Base-by-base conservation (phyloP, 441 rosid species). In the Omphalea diandra region DNA sequence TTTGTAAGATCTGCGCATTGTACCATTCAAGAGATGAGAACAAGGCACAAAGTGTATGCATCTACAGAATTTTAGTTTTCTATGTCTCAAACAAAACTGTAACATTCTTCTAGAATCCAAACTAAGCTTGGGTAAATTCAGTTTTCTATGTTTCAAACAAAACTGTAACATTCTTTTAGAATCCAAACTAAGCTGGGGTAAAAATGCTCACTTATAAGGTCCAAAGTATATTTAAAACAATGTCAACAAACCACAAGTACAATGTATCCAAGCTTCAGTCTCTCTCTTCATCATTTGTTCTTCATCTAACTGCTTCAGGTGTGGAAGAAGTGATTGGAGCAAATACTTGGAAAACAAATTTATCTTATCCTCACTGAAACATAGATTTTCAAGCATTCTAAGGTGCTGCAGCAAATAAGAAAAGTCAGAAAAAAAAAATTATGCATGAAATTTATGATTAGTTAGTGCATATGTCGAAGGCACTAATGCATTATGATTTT, bases 271-370 rank as follows among this genome's bases (percentile, higher is more conserved):
- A n/a, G 87, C 86, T 73, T 88, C 90, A 47, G 77, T 68, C 55
- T 55, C 52, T 77, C 69, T 73, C 79, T 88, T 90, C 43, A 59
- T 64, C 61, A 72, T 65, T 72, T 86, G 93, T 40, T 77, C 80
- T 75, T 73, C 77, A 68, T 73, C 63, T 31, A 86, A 59, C 33
- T 65, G 77, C 69, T 78, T 83, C 73, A 86, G 20, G 68, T 41
- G 71, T 3, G 93, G 87, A 35, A 86, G 81, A 64, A 86, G 82
- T 7, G 54, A 46, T 60, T 36, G 74, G 49, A 86, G 69, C 67
- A 86, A 55, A 63, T 71, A 76, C 59, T 73, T 67, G 35, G 78
- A 68, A 70, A 84, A 75, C 24, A 49, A 49, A 46, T 14, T 49
- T 58, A 7, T 52, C 65, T 80, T 70, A 29, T 71, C 73, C 10